Evolutionary conservation across 2,329 filamentous ascomycete species (phyloP), one percentile per base, ranked within the genome.

Genomic region (Purpureocillium takamizusanense): DNA sequence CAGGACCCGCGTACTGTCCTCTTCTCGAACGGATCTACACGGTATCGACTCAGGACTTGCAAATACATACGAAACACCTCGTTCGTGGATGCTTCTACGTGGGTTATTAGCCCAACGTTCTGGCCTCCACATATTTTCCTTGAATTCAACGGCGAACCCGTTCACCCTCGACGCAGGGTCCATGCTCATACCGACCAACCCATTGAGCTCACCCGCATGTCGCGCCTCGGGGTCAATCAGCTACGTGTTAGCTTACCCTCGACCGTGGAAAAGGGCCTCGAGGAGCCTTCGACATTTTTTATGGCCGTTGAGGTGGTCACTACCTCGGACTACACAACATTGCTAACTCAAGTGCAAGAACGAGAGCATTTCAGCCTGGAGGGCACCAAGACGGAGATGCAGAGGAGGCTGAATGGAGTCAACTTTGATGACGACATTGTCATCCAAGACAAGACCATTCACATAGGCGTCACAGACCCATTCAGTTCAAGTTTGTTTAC

Each of bases 131-230:
- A 76, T 36, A 67, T 87, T 1, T 86, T 81, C 43, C 68, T 90
- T 43, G 67, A 72, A 13, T 57, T 94, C 43, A 94, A 95, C 48
- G 66, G 59, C 0, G 52, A 60, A 1, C 64, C 77, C 10, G 55
- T 86, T 13, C 63, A 67, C 17, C 56, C 77, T 9, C 74, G 82
- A 31, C 74, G 83, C 21, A 86, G 85, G 49, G 57, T 76, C 1
- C 81, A 92, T 44, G 74, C 89, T 51, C 81, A 80, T 10, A 85
- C 81, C 48, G 85, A 94, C 49, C 59, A 87, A 8, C 81, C 89
- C 0, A 65, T 85, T 6, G 86, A 95, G 47, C 63, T 95, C 17
- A 88, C 86, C 1, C 56, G 74, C 9, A 42, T 61, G 15, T 47
- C 94, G 5, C 54, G 51, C 8, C 47, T 60, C 13, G 86, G 85